Evolutionary conservation across 169 alveolate species (phyloP).

Genomic region (Plasmodium coatneyi): DNA sequence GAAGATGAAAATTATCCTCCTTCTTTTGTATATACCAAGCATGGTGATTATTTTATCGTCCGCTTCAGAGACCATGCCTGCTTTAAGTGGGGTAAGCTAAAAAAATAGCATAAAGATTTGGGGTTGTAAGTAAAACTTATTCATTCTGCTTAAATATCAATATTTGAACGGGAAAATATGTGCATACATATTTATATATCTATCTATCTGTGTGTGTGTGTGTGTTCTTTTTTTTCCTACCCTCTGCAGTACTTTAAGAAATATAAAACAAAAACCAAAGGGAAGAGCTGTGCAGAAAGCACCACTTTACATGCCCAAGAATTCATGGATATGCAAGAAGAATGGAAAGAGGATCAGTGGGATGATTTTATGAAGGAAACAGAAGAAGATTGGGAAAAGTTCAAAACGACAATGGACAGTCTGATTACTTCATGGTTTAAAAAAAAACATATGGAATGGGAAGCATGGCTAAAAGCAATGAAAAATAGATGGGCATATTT

Average conservation of each 20-base stretch:
- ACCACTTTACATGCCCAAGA: neutral
- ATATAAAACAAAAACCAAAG: neutral
- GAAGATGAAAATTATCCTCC: constrained; percentile 4
- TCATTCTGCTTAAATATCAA: neutral
- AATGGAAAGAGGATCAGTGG: constrained; percentile 13
- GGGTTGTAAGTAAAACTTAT: no score
- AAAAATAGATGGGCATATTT: constrained; percentile 1
- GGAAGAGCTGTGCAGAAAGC: neutral
- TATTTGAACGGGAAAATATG: no score
- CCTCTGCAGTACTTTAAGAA: neutral
- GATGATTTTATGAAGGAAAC: neutral
- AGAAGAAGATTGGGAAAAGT: neutral
- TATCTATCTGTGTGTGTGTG: neutral
- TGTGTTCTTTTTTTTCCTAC: neutral
- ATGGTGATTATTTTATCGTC: neutral
- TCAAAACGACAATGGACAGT: neutral
- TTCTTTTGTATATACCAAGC: neutral
- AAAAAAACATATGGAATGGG: constrained; percentile 9
- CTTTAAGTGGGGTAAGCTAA: neutral
- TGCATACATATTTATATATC: neutral
- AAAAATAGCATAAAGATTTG: neutral
- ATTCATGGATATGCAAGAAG: neutral
- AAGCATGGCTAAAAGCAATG: constrained; percentile 17
- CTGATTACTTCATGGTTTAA: neutral
- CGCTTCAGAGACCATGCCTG: neutral